Evolutionary conservation across 768 basidiomycete genomes (phyloP).

Genomic region (Suillus luteus): DNA sequence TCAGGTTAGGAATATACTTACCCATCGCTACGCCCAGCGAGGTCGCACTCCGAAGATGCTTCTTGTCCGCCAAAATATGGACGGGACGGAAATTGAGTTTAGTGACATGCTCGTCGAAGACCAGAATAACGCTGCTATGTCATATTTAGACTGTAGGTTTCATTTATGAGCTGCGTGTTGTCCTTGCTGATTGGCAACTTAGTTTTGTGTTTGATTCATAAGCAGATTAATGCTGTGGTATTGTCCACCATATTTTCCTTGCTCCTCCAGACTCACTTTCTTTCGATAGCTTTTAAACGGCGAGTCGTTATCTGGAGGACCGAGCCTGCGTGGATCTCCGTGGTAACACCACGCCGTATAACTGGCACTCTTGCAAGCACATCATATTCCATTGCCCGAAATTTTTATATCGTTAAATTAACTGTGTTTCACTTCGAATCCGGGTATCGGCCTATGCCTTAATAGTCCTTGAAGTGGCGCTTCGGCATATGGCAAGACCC

Average conservation of each 20-base stretch:
- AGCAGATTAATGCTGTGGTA: slow-evolving; percentile 34
- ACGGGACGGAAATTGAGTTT: slow-evolving; percentile 92
- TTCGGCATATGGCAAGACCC: neutral
- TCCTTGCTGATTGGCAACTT: neutral
- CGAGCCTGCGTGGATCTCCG: slow-evolving; percentile 34
- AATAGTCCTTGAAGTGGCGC: neutral
- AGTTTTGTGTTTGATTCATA: slow-evolving; percentile 38
- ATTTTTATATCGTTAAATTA: slow-evolving; percentile 1
- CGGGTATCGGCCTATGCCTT: neutral
- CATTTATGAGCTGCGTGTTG: slow-evolving; percentile 1
- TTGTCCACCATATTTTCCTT: slow-evolving; percentile 8
- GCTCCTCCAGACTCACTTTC: slow-evolving; percentile 8
- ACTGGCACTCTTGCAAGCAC: neutral
- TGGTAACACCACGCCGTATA: slow-evolving; percentile 24
- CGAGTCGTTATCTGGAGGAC: slow-evolving; percentile 27
- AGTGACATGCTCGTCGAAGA: slow-evolving; percentile 98
- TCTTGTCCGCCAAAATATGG: slow-evolving; percentile 89
- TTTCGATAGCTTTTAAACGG: slow-evolving; percentile 32
- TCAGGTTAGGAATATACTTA: slow-evolving; percentile 87
- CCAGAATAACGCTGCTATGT: slow-evolving; percentile 93
- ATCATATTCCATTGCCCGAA: neutral
- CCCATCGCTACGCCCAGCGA: slow-evolving; percentile 58
- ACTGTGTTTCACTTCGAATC: neutral
- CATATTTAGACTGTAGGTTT: slow-evolving; percentile 83
- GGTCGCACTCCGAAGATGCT: slow-evolving; percentile 60